Evolutionary conservation across 2,329 filamentous ascomycete genomes (phyloP).

Genomic region (Curvularia hawaiiensis): DNA sequence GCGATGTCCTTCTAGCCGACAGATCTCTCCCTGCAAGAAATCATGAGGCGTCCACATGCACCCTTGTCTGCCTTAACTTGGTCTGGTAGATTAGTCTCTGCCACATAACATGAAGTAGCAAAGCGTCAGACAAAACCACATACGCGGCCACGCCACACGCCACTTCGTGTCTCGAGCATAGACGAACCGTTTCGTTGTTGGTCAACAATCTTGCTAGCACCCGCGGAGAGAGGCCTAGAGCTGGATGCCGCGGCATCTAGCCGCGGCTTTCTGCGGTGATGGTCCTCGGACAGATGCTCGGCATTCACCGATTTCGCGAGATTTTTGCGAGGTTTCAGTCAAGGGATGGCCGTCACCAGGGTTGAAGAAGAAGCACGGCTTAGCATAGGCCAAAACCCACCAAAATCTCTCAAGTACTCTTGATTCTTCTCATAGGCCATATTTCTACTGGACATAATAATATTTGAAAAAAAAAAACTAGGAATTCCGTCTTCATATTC

Average conservation of each 20-base stretch:
- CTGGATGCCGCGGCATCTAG: neutral
- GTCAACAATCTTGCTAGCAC: neutral
- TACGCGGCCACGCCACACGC: neutral
- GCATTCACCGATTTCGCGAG: neutral
- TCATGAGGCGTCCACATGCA: neutral
- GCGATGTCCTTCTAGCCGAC: constrained; percentile 2
- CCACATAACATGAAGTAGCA: neutral
- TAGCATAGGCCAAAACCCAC: too few relatives aligned
- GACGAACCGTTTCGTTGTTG: neutral
- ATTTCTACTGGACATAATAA: too few relatives aligned
- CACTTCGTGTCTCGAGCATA: neutral
- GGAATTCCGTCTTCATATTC: too few relatives aligned
- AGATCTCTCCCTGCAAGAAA: neutral
- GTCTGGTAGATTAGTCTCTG: neutral
- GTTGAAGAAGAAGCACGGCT: too few relatives aligned
- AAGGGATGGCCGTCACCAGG: neutral
- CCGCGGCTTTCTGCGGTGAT: neutral
- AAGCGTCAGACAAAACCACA: neutral
- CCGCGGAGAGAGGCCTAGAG: neutral
- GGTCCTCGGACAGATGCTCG: neutral
- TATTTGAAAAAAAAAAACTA: too few relatives aligned
- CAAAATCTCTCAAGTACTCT: too few relatives aligned
- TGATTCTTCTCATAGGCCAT: too few relatives aligned
- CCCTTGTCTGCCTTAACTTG: neutral
- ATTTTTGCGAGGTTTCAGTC: neutral